Conservation (phyloP, 352 stramenopile species). For the Phytophthora niederhauseri region DNA sequence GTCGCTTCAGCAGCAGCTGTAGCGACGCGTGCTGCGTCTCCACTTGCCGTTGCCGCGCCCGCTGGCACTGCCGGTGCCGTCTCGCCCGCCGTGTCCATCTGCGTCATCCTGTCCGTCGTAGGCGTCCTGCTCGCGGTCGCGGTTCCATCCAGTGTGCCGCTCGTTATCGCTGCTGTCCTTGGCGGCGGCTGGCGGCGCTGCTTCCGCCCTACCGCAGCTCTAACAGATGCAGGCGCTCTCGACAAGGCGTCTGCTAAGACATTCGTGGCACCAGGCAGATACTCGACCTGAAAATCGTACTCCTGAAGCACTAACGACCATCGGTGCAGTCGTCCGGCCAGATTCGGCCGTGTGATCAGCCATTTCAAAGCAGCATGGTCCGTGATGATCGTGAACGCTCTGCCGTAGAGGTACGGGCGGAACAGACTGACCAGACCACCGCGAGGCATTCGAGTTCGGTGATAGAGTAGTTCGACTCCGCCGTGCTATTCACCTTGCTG, state of each 20-base stretch:
- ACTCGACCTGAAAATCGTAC: background rate
- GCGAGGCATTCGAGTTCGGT: background rate
- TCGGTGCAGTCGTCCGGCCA: background rate
- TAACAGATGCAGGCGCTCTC: background rate
- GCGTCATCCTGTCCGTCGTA: too few relatives aligned
- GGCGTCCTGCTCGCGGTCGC: too few relatives aligned
- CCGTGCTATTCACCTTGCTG: background rate
- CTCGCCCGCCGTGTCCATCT: too few relatives aligned
- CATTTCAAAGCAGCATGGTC: background rate
- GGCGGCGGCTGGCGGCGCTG: background rate
- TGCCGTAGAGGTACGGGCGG: background rate
- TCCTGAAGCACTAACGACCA: background rate
- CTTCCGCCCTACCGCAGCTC: background rate
- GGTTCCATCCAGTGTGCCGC: too few relatives aligned
- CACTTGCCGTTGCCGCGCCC: too few relatives aligned
- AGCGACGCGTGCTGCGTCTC: too few relatives aligned
- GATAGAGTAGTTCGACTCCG: background rate
- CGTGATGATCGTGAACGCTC: background rate
- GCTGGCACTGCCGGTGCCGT: too few relatives aligned
- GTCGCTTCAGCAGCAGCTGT: too few relatives aligned
- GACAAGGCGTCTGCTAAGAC: background rate
- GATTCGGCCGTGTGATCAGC: background rate
- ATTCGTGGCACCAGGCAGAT: background rate
- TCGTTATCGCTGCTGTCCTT: background rate
- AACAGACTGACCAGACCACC: background rate